A percentile compares a stretch with the other conserved stretches of the same genome.
Conservation (phyloP, 192 early-diverging fungal genomes). For the Podila horticola region DNA sequence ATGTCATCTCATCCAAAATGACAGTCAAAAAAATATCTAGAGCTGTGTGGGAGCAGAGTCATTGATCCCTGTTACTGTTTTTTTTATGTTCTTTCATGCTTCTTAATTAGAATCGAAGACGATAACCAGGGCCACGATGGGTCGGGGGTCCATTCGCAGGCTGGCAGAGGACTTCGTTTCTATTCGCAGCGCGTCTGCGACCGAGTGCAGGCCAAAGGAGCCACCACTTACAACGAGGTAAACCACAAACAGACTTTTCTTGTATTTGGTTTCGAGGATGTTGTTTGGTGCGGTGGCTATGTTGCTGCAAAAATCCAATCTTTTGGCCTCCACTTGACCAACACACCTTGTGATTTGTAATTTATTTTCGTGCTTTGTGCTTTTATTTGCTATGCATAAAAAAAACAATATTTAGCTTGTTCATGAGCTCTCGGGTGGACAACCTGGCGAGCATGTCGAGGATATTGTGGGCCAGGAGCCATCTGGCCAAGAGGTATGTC, state of each 20-base stretch:
- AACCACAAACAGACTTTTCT: not conserved
- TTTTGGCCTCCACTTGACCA: no score
- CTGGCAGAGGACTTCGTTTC: conserved; percentile 67
- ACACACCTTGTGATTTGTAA: no score
- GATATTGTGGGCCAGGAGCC: conserved; percentile 10
- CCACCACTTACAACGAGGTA: conserved; percentile 73
- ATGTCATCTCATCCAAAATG: no score
- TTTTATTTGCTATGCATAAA: not conserved
- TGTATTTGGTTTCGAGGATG: not conserved
- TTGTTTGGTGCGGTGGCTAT: no score
- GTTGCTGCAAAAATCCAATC: no score
- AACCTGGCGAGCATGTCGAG: conserved; percentile 22
- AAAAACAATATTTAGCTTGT: conserved; percentile 18
- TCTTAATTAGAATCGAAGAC: conserved; percentile 18
- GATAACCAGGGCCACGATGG: conserved; percentile 31
- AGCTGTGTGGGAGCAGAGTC: no score
- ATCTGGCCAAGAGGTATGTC: conserved; percentile 31
- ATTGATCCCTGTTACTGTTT: not conserved
- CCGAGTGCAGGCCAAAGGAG: conserved; percentile 65
- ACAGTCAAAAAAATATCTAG: no score
- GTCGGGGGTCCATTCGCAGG: conserved; percentile 30
- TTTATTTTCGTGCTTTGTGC: not conserved
- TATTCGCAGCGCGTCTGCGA: conserved; percentile 72
- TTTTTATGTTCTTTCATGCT: not conserved
- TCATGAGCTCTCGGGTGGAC: conserved; percentile 59